phyloP scores from a whole-genome alignment of 805 yeast genomes.

The Spathaspora hagerdaliae region DNA sequence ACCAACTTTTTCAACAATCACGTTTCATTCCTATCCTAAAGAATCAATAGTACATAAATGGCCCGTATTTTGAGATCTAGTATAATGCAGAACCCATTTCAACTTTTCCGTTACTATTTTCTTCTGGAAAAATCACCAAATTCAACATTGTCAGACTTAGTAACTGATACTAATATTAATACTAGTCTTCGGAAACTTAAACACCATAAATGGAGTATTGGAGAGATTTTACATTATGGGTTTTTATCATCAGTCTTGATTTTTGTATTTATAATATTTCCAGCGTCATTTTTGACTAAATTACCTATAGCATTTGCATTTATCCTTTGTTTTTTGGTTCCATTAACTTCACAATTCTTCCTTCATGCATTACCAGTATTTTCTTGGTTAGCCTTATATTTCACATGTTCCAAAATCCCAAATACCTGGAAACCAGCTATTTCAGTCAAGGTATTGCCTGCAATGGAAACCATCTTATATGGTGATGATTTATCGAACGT shows the following conservation, averaged over 20 bases:
- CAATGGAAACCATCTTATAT: slow-evolving; percentile 84
- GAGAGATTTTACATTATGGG: slow-evolving; percentile 52
- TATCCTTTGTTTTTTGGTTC: slow-evolving; percentile 52
- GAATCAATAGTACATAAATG: not conserved
- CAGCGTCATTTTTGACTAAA: slow-evolving; percentile 45
- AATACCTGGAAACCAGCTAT: slow-evolving; percentile 80
- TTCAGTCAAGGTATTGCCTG: slow-evolving; percentile 82
- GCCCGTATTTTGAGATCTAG: slow-evolving; percentile 2
- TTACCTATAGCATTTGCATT: slow-evolving; percentile 40
- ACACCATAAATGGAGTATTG: slow-evolving; percentile 36
- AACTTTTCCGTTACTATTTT: slow-evolving; percentile 47
- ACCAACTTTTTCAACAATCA: no score
- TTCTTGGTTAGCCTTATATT: slow-evolving; percentile 82
- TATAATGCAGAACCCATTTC: slow-evolving; percentile 34
- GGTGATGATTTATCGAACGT: slow-evolving; percentile 88
- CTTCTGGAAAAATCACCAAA: slow-evolving; percentile 51
- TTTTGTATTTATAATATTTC: slow-evolving; percentile 56
- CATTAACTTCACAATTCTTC: slow-evolving; percentile 80
- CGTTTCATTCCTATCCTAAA: no score
- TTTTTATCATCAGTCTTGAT: slow-evolving; percentile 49
- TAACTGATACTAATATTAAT: slow-evolving; percentile 45
- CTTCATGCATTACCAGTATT: slow-evolving; percentile 78
- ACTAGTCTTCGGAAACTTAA: slow-evolving; percentile 38
- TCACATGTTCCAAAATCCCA: slow-evolving; percentile 72
- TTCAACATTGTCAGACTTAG: slow-evolving; percentile 46